A percentile compares a stretch with the other conserved stretches of the same genome.
Evolutionary conservation across 495 filamentous ascomycete genomes (phyloP).

Genomic region (Neurospora hispaniola): DNA sequence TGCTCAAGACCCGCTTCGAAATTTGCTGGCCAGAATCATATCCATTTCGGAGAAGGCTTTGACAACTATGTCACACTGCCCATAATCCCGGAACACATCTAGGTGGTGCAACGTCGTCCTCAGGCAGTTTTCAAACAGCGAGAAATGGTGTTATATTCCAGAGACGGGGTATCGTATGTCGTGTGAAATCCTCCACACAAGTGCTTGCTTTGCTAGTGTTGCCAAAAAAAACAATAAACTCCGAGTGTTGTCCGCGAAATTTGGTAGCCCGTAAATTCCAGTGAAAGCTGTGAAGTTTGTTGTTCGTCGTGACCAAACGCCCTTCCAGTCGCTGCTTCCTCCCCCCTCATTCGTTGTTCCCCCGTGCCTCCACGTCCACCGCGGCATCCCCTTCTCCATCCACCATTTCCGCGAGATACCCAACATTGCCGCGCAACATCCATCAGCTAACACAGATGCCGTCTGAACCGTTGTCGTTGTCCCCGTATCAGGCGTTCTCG

Average conservation of each 20-base stretch:
- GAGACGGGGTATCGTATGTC: neutral
- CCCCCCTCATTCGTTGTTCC: neutral
- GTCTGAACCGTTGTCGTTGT: neutral
- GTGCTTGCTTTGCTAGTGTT: neutral
- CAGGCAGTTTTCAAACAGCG: neutral
- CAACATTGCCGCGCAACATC: neutral
- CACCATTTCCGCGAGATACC: neutral
- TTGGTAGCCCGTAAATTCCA: neutral
- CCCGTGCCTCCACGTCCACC: neutral
- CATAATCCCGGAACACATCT: constrained; percentile 32
- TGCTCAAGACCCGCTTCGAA: constrained; percentile 27
- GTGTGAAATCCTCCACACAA: neutral
- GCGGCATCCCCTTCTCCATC: neutral
- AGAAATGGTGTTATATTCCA: neutral
- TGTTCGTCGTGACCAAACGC: neutral
- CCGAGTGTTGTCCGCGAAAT: neutral
- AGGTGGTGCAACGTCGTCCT: neutral
- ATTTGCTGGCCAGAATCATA: constrained; percentile 42
- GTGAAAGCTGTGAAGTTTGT: neutral
- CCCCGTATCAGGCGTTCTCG: neutral
- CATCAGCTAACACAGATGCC: neutral
- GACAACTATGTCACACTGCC: constrained; percentile 48
- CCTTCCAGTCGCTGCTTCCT: neutral
- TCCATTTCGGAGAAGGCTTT: constrained; percentile 41
- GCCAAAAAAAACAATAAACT: neutral